These are phyloP conservation scores for Chalciporus sp. DNA, from an alignment of 1,284 basidiomycete genomes.

Conservation along the genomic window DNA sequence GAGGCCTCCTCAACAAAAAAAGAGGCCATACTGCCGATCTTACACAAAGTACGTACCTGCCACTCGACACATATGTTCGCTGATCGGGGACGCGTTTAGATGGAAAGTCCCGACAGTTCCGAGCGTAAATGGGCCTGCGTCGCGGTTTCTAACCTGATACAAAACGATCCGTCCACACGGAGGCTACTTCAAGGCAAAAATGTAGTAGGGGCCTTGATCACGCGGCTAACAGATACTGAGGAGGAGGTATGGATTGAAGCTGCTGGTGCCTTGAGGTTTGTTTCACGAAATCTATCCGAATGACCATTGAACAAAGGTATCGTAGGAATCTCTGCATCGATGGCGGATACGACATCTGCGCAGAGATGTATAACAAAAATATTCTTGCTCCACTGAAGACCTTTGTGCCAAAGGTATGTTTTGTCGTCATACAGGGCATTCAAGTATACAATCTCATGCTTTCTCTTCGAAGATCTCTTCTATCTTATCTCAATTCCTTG, in stretches of 20 bases:
- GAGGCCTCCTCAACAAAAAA: slow-evolving; percentile 72
- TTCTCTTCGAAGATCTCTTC: slow-evolving; percentile 63
- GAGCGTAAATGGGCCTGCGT: slow-evolving; percentile 94
- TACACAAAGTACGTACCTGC: slow-evolving; percentile 69
- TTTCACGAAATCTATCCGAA: slow-evolving; percentile 19
- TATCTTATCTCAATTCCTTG: slow-evolving; percentile 70
- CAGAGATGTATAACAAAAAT: slow-evolving; percentile 96
- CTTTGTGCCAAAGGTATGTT: slow-evolving; percentile 72
- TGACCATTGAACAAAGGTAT: slow-evolving; percentile 4
- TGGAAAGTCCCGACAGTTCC: slow-evolving; percentile 70
- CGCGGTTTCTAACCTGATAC: slow-evolving; percentile 87
- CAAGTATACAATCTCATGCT: not conserved
- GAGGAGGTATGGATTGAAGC: slow-evolving; percentile 89
- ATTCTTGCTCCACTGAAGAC: slow-evolving; percentile 75
- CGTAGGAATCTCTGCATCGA: slow-evolving; percentile 90
- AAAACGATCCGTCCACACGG: slow-evolving; percentile 85
- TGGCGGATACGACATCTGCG: slow-evolving; percentile 90
- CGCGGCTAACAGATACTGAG: slow-evolving; percentile 78
- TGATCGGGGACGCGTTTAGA: slow-evolving; percentile 42
- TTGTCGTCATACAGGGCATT: slow-evolving; percentile 1
- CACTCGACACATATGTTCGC: slow-evolving; percentile 2
- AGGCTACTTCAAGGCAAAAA: slow-evolving; percentile 89
- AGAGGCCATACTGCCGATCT: slow-evolving; percentile 79
- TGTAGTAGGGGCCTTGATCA: slow-evolving; percentile 84
- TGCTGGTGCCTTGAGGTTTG: slow-evolving; percentile 74